Evolutionary conservation across 805 yeast genomes (phyloP).

Genomic region (Yarrowia sp.): DNA sequence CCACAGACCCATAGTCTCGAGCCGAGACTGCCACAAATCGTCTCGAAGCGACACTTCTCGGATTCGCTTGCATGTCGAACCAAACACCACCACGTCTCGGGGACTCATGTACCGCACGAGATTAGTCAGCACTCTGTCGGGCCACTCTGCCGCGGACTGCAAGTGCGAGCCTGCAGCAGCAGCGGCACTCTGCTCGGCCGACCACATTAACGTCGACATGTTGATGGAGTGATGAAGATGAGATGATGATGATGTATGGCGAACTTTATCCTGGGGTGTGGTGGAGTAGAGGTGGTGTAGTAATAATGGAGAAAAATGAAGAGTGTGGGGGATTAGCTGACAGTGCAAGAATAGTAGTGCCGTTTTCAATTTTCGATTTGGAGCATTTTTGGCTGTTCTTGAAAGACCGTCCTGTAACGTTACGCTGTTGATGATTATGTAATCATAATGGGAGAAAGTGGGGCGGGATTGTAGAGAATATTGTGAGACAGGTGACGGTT

Average conservation of each 20-base stretch:
- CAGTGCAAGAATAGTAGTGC: neutral
- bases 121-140: slow-evolving; percentile 27
- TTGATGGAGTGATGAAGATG: neutral
- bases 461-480: too few relatives aligned
- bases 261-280: neutral
- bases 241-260: neutral
- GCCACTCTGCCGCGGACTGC: slow-evolving; percentile 35
- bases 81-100: neutral
- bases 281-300: neutral
- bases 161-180: slow-evolving; percentile 23
- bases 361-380: neutral
- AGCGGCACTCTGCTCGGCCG: slow-evolving; percentile 35
- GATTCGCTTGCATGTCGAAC: slow-evolving; percentile 16
- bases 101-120: slow-evolving; percentile 18
- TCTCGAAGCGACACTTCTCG: slow-evolving; percentile 1
- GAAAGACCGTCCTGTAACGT: too few relatives aligned
- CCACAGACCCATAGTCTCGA: slow-evolving; percentile 50
- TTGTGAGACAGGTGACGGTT: too few relatives aligned
- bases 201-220: slow-evolving; percentile 39
- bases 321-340: neutral
- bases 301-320: neutral
- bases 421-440: too few relatives aligned
- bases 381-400: neutral
- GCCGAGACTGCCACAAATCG: slow-evolving; percentile 52
- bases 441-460: too few relatives aligned